Evolutionary conservation across 23 red algal genomes (phyloP), one percentile per base, ranked within the genome.

Genomic region (Gracilaria gracilis): DNA sequence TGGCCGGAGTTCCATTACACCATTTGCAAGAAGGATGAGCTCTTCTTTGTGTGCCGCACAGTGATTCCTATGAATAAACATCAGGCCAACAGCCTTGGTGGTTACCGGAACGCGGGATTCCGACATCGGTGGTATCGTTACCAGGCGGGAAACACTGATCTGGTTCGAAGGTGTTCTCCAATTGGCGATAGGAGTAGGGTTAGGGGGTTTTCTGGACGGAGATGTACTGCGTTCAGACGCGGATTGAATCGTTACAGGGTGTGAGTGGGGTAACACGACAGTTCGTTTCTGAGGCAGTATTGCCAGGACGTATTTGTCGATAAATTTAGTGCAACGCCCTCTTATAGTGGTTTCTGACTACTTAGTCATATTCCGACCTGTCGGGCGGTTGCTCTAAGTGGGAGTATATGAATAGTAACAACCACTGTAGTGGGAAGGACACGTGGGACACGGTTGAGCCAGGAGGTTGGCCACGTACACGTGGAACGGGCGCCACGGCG

Each of bases 221-320:
- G 25, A n/a, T n/a, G 24, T 33, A 20, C 21, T 27, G 3, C 58
- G 58, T 27, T 15, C 58, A 15, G 58, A 27, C 0, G 71, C 21
- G 16, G 80, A 83, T 61, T 59, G 57, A 35, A 83, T 59, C 16
- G 49, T 13, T 38, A 83, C 80, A 51, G 80, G 57, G 19, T 1
- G 80, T 0, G 80, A 49, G 57, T 83, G 48, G 15, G 31, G 24
- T 57, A 83, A 34, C 31, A 83, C 31, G 48, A 80, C 42, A 29
- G n/a, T 50, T 16, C 51, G 42, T 80, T 3, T 46, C 24, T 15
- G 24, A 19, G 75, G 32, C 49, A 48, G 75, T 20, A 80, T 80
- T 1, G 75, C 75, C 39, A 53, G 23, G 38, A 80, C 32, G 29
- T 53, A 80, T 51, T 28, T 47, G 17, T 80, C 75, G 24, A 80